These are phyloP conservation scores for Leccinum proximum DNA, from an alignment of 1,284 basidiomycete species.

Conservation along the genomic window DNA sequence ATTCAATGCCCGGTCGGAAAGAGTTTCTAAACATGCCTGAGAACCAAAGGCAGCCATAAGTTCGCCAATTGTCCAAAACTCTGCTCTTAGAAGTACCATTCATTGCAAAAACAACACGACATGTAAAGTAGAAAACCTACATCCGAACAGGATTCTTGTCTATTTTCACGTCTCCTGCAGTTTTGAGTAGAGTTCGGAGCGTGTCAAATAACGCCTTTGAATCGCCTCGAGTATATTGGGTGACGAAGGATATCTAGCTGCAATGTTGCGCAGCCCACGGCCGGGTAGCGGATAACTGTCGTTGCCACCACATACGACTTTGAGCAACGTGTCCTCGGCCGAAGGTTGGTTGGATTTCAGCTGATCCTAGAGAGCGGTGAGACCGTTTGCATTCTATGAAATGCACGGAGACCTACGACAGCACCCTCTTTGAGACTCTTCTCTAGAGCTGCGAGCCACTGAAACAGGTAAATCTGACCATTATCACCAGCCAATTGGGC, in stretches of 20 bases:
- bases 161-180: conserved; percentile 70
- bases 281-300: conserved; percentile 77
- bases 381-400: not conserved
- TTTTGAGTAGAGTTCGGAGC: conserved; percentile 75
- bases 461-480: conserved; percentile 78
- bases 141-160: conserved; percentile 66
- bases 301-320: conserved; percentile 51
- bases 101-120: conserved; percentile 5
- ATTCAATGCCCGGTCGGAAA: not conserved
- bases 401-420: conserved; percentile 38
- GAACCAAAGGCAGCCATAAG: conserved; percentile 83
- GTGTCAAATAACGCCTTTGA: conserved; percentile 86
- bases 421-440: conserved; percentile 48
- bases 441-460: conserved; percentile 76
- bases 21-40: conserved; percentile 51
- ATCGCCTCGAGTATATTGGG: conserved; percentile 82
- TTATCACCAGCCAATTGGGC: conserved; percentile 71
- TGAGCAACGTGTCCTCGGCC: conserved; percentile 62
- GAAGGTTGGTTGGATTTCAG: conserved; percentile 61
- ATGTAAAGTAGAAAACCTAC: conserved; percentile 39
- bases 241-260: conserved; percentile 72
- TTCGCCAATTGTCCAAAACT: conserved; percentile 84
- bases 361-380: conserved; percentile 44
- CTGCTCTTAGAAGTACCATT: conserved; percentile 45
- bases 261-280: conserved; percentile 78